A percentile compares a stretch with the other conserved stretches of the same genome.
Conservation (phyloP, 805 yeast species). For the Candida anglica region DNA sequence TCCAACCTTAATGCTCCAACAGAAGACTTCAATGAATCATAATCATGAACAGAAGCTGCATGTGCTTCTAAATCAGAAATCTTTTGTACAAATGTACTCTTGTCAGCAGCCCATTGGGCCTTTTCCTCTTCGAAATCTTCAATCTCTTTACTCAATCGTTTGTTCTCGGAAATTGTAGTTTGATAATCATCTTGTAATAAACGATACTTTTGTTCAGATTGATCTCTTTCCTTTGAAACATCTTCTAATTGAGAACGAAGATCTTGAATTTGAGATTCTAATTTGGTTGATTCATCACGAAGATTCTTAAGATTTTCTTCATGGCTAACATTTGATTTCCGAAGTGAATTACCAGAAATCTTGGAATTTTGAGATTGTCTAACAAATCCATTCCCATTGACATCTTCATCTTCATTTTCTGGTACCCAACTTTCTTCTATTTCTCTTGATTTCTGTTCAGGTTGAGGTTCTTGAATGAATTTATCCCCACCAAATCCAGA, state of each 20-base stretch:
- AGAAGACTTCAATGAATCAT: slow-evolving; percentile 24
- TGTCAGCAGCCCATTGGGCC: slow-evolving; percentile 5
- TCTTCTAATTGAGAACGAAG: slow-evolving; percentile 2
- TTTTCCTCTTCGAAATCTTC: slow-evolving; percentile 15
- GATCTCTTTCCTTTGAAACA: slow-evolving; percentile 7
- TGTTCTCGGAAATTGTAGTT: slow-evolving; percentile 14
- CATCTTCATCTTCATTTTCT: background rate
- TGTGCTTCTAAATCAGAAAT: background rate
- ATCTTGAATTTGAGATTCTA: slow-evolving; percentile 1
- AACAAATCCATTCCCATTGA: background rate
- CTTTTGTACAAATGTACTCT: slow-evolving; percentile 1
- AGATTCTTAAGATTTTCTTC: background rate
- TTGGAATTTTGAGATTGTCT: background rate
- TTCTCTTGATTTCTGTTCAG: too few species aligned
- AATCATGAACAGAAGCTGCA: slow-evolving; percentile 12
- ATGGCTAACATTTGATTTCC: too few species aligned
- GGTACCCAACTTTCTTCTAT: background rate
- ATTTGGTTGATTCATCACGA: slow-evolving; percentile 15
- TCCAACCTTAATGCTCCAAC: slow-evolving; percentile 34
- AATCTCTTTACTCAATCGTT: slow-evolving; percentile 15
- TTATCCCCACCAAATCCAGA: background rate
- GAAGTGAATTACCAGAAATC: background rate
- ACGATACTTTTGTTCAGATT: slow-evolving; percentile 12
- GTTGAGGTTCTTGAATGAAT: background rate
- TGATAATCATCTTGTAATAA: slow-evolving; percentile 21